A percentile compares a stretch with the other conserved stretches of the same genome.
phyloP scores from a whole-genome alignment of 108 stramenopile species.

The Cylindrotheca closterium region DNA sequence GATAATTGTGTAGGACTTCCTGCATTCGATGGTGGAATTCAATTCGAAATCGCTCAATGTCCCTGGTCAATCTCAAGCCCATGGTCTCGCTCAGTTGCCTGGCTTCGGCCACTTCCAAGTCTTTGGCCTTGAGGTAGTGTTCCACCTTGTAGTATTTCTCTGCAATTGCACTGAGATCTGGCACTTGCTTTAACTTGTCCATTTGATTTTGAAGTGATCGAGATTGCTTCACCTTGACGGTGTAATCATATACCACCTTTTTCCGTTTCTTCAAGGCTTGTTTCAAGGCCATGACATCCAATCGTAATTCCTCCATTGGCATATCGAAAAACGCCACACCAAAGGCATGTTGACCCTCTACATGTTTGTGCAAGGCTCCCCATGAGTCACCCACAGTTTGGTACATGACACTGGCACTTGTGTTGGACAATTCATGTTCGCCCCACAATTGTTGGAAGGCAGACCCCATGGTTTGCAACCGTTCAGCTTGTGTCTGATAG shows the following conservation, averaged over 20 bases:
- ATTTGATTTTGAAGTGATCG: conserved; percentile 16
- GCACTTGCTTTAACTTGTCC: conserved; percentile 19
- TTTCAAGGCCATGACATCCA: conserved; percentile 33
- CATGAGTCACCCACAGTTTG: conserved; percentile 31
- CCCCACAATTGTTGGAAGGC: conserved; percentile 40
- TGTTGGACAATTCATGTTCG: conserved; percentile 38
- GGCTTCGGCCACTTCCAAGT: conserved; percentile 9
- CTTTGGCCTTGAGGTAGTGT: conserved; percentile 9
- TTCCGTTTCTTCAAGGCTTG: conserved; percentile 29
- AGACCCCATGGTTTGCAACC: conserved; percentile 29
- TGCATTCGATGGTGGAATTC: conserved; percentile 39
- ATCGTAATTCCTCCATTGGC: conserved; percentile 32
- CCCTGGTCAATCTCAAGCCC: conserved; percentile 18
- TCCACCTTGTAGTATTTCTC: conserved; percentile 33
- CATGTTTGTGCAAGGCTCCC: conserved; percentile 15
- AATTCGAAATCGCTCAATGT: conserved; percentile 33
- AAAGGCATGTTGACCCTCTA: conserved; percentile 13
- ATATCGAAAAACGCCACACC: conserved; percentile 6
- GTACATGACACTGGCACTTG: conserved; percentile 32
- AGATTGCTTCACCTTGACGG: conserved; percentile 19
- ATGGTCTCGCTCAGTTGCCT: conserved; percentile 25
- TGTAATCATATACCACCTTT: conserved; percentile 22
- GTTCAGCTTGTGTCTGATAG: conserved; percentile 1
- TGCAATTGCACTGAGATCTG: conserved; percentile 3
- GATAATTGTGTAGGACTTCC: conserved; percentile 23